Conservation (phyloP, 2,329 filamentous ascomycete species). For the Colletotrichum spinosum region DNA sequence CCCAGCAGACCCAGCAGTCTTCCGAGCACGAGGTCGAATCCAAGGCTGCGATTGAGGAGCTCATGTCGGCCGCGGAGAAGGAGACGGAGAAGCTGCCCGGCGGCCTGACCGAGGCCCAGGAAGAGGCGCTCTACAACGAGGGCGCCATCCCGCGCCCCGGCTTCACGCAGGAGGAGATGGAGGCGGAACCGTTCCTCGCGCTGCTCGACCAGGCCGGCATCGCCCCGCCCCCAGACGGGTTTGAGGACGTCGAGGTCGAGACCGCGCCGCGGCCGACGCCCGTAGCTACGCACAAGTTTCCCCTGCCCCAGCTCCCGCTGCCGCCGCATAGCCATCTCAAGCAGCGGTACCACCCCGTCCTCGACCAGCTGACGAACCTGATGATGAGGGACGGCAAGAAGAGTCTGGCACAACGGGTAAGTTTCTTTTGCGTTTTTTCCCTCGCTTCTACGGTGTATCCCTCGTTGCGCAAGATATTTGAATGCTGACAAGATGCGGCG, state of each 20-base stretch:
- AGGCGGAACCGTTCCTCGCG: slow-evolving; percentile 27
- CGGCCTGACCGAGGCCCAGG: slow-evolving; percentile 56
- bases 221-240: not conserved
- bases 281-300: slow-evolving; percentile 71
- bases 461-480: too few relatives aligned
- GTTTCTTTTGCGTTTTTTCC: slow-evolving; percentile 41
- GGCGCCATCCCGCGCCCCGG: slow-evolving; percentile 50
- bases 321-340: slow-evolving; percentile 74
- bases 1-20: too few relatives aligned
- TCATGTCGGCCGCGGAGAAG: slow-evolving; percentile 18
- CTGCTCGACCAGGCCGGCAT: slow-evolving; percentile 43
- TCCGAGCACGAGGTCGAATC: slow-evolving; percentile 10
- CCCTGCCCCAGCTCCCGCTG: slow-evolving; percentile 75
- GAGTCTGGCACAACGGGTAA: slow-evolving; percentile 87
- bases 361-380: slow-evolving; percentile 89
- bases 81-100: slow-evolving; percentile 40
- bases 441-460: too few relatives aligned
- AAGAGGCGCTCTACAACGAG: slow-evolving; percentile 55
- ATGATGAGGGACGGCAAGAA: slow-evolving; percentile 94
- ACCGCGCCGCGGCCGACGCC: slow-evolving; percentile 18
- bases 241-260: slow-evolving; percentile 23
- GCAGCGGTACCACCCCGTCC: slow-evolving; percentile 85
- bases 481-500: not conserved
- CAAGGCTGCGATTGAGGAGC: slow-evolving; percentile 25
- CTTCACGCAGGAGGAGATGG: too few relatives aligned